Percentiles rank a stretch among this genome's conserved stretches.
Conservation (phyloP, 2,329 filamentous ascomycete species). For the Pseudogymnoascus sp. region DNA sequence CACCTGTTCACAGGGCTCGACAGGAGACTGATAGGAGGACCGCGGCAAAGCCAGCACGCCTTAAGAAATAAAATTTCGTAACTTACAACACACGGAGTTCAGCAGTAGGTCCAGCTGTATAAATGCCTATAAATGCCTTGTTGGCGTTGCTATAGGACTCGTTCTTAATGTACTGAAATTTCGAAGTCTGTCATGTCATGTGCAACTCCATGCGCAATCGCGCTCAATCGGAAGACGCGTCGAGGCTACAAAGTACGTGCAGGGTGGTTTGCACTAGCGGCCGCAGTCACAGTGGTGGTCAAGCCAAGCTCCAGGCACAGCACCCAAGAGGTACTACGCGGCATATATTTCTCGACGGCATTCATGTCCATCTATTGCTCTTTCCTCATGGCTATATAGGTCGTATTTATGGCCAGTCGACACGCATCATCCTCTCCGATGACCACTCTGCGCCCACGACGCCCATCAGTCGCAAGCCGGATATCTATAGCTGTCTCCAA, state of each 20-base stretch:
- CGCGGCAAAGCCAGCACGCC: neutral
- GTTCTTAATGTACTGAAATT: neutral
- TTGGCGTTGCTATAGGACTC: neutral
- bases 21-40: neutral
- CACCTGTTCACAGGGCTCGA: neutral
- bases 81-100: neutral
- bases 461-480: slow-evolving; percentile 3
- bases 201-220: neutral
- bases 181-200: slow-evolving; percentile 4
- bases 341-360: neutral
- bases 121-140: neutral
- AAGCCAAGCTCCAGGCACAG: slow-evolving; percentile 7
- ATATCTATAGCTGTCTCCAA: slow-evolving; percentile 5
- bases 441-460: neutral
- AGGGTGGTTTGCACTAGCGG: neutral
- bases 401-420: slow-evolving; percentile 5
- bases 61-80: neutral
- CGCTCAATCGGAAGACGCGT: slow-evolving; percentile 1
- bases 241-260: slow-evolving; percentile 2
- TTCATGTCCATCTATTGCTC: neutral
- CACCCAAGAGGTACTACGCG: neutral
- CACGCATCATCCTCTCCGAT: neutral
- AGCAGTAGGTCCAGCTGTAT: neutral
- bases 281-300: neutral
- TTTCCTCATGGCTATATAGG: slow-evolving; percentile 4